Evolutionary conservation across 208 protist species (phyloP), one percentile per base, ranked within the genome.

Genomic region (Trypanosoma rangeli): DNA sequence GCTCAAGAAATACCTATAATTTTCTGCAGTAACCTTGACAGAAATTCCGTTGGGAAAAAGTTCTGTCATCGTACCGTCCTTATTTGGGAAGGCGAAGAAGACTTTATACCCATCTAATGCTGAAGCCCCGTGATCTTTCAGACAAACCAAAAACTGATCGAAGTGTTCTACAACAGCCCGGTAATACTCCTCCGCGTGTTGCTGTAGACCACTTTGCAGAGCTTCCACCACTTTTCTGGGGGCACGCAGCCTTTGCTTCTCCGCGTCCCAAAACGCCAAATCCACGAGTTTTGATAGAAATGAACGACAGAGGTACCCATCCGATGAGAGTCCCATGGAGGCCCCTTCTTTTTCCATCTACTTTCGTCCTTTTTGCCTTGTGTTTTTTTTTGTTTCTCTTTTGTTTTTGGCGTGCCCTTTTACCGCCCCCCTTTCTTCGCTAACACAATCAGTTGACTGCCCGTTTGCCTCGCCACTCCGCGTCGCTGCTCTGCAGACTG

Each of bases 1-100:
- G 1, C 50, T 20, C 29, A 75, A 62, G 28, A 93, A 93, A 24
- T 42, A 53, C 52, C 66, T 64, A 37, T 80, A 86, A 68, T 88
- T 93, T 65, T 74, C 74, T 44, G 77, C 72, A 24, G 74, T 88
- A 16, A 93, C 83, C 13, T 56, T 60, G 1, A 93, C 66, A 26
- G 74, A 67, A n/a, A 68, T 58, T 39, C 84, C 80, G 42, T 76
- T 57, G 29, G 84, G 87, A 57, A 90, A 90, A 35, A 93, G 69
- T 58, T 90, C 84, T 50, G 82, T 56, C 35, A 84, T 53, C 0
- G 63, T 58, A 9, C 87, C 87, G 52, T 89, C 70, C 5, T 67
- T 50, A n/a, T 84, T 54, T 28, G 87, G 87, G 3, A 84, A 71
- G 33, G 64, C 70, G 69, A 92, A 92, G 72, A 74, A 82, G 52